Percentiles rank a stretch among this genome's conserved stretches.
Evolutionary conservation across 345 rosid genomes (phyloP).

Genomic region (Bruguiera gymnorhiza): DNA sequence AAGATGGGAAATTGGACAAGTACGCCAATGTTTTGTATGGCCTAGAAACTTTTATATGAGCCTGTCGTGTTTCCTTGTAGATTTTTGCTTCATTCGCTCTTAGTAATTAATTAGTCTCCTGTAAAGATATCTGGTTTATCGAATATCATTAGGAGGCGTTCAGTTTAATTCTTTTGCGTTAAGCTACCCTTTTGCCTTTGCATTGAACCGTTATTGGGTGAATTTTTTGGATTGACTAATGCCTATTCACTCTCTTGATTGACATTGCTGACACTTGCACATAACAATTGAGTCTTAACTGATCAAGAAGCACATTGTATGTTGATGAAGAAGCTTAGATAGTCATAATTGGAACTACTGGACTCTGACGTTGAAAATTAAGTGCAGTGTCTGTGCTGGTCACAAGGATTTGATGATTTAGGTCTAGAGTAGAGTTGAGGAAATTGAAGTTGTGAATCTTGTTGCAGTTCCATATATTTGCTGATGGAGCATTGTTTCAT

Average conservation of each 20-base stretch:
- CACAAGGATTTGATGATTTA: too few species aligned
- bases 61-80: background rate
- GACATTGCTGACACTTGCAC: too few species aligned
- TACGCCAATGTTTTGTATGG: constrained; percentile 80
- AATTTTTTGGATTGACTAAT: background rate
- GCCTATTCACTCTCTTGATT: background rate
- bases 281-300: too few species aligned
- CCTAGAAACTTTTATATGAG: constrained; percentile 28
- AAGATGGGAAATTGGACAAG: constrained; percentile 55
- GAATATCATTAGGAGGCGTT: background rate
- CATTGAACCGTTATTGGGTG: background rate
- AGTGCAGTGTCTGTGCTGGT: too few species aligned
- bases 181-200: background rate
- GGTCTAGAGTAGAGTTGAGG: too few species aligned
- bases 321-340: too few species aligned
- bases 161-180: background rate
- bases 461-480: too few species aligned
- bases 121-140: background rate
- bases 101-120: background rate
- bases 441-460: too few species aligned
- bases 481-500: too few species aligned
- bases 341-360: too few species aligned
- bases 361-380: too few species aligned
- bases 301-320: too few species aligned
- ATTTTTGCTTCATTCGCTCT: background rate